Evolutionary conservation across 2,329 filamentous ascomycete genomes (phyloP).

Genomic region (Annulohypoxylon truncatum): DNA sequence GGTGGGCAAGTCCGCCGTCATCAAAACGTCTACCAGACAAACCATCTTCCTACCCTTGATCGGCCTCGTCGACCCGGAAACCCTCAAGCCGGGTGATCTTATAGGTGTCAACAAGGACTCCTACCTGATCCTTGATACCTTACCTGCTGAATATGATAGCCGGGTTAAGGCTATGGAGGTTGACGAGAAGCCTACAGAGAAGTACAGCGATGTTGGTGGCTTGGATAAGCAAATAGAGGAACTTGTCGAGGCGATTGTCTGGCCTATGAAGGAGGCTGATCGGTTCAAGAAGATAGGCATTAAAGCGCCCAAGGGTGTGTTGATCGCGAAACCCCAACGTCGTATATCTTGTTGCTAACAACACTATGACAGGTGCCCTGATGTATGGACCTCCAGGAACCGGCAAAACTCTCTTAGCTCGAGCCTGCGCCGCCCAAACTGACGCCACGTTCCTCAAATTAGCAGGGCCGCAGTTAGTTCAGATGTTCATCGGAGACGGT

Average conservation of each 20-base stretch:
- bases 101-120: constrained; percentile 99
- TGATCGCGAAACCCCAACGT: constrained; percentile 10
- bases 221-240: constrained; percentile 99
- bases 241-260: constrained; percentile 96
- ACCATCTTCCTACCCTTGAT: constrained; percentile 99
- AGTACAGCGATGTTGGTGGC: constrained; percentile 97
- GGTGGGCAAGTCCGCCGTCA: constrained; percentile 97
- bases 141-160: constrained; percentile 98
- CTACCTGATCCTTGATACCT: constrained; percentile 94
- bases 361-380: constrained; percentile 75
- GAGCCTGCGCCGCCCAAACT: constrained; percentile 96
- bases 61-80: constrained; percentile 93
- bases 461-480: constrained; percentile 94
- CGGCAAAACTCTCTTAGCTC: constrained; percentile 89
- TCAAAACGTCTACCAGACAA: constrained; percentile 98
- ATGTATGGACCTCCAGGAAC: constrained; percentile 98
- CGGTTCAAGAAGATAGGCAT: constrained; percentile 99
- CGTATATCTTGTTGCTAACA: constrained; percentile 26
- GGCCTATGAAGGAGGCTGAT: constrained; percentile 99
- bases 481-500: constrained; percentile 99
- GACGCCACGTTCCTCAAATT: constrained; percentile 99
- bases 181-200: constrained; percentile 98
- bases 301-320: constrained; percentile 95
- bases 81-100: constrained; percentile 92
- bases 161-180: constrained; percentile 99